Evolutionary conservation across 2,329 filamentous ascomycete species (phyloP).

Genomic region (Colletotrichum paranaense): DNA sequence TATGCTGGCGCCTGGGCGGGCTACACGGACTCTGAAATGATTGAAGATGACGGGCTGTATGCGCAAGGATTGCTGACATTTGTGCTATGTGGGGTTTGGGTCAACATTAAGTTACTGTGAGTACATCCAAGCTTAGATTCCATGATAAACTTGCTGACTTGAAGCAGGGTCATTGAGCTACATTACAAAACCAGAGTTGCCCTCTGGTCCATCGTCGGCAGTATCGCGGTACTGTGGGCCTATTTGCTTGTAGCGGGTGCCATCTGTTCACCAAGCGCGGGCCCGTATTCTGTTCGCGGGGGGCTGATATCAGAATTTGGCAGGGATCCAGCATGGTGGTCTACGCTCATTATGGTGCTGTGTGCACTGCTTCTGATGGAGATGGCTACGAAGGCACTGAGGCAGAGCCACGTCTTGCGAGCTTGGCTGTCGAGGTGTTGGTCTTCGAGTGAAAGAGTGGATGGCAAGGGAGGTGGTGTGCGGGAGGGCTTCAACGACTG

Average conservation of each 20-base stretch:
- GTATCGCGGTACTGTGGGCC: neutral
- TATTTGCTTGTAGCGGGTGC: neutral
- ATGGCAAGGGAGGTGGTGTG: conserved; percentile 41
- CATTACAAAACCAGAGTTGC: neutral
- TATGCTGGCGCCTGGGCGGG: conserved; percentile 7
- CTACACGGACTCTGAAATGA: conserved; percentile 4
- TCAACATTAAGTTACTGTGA: conserved; percentile 16
- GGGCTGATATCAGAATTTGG: neutral
- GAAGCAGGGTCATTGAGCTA: neutral
- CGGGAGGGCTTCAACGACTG: conserved; percentile 54
- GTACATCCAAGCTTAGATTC: neutral
- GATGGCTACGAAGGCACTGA: neutral
- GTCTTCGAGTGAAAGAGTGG: conserved; percentile 60
- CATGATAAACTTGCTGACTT: neutral
- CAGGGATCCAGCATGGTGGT: neutral
- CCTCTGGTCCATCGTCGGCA: neutral
- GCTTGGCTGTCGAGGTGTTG: conserved; percentile 41
- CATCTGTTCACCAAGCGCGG: neutral
- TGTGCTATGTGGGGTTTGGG: neutral
- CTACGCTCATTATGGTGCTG: neutral
- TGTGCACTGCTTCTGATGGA: neutral
- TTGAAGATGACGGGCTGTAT: conserved; percentile 7
- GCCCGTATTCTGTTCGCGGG: neutral
- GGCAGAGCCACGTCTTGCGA: conserved; percentile 6
- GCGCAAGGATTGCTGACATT: conserved; percentile 12